Evolutionary conservation across 2,329 filamentous ascomycete species (phyloP).

Genomic region (Neopestalotiopsis clavispora): DNA sequence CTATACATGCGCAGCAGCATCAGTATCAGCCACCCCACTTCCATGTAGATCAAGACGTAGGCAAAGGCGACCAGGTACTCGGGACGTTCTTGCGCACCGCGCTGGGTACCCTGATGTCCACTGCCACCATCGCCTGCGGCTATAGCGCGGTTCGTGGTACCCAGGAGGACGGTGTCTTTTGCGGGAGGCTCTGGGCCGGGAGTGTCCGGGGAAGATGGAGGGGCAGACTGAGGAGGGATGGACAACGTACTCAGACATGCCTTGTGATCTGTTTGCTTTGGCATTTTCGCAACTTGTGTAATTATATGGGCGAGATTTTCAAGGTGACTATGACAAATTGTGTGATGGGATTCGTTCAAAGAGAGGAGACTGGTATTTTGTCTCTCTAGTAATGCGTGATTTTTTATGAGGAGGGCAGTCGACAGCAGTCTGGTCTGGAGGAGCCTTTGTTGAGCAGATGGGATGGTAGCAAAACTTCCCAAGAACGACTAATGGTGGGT

Average conservation of each 20-base stretch:
- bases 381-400: constrained; percentile 14
- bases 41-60: constrained; percentile 60
- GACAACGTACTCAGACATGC: constrained; percentile 63
- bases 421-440: constrained; percentile 17
- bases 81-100: constrained; percentile 23
- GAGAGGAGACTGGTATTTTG: not conserved
- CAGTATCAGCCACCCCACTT: constrained; percentile 57
- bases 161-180: constrained; percentile 12
- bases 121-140: constrained; percentile 2
- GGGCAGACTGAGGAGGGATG: constrained; percentile 35
- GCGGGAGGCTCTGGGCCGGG: constrained; percentile 13
- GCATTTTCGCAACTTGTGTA: constrained; percentile 45
- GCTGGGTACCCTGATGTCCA: constrained; percentile 25
- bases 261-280: constrained; percentile 58
- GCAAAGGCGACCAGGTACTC: constrained; percentile 50
- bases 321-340: not conserved
- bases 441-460: constrained; percentile 19
- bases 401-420: constrained; percentile 19
- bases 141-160: not conserved
- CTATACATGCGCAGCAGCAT: constrained; percentile 54
- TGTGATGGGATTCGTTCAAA: not conserved
- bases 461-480: constrained; percentile 9
- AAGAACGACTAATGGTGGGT: constrained; percentile 15
- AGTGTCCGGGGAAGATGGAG: constrained; percentile 17
- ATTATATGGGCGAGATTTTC: constrained; percentile 10